Evolutionary conservation across 2,329 filamentous ascomycete species (phyloP).

Genomic region (Phialophora tarda): DNA sequence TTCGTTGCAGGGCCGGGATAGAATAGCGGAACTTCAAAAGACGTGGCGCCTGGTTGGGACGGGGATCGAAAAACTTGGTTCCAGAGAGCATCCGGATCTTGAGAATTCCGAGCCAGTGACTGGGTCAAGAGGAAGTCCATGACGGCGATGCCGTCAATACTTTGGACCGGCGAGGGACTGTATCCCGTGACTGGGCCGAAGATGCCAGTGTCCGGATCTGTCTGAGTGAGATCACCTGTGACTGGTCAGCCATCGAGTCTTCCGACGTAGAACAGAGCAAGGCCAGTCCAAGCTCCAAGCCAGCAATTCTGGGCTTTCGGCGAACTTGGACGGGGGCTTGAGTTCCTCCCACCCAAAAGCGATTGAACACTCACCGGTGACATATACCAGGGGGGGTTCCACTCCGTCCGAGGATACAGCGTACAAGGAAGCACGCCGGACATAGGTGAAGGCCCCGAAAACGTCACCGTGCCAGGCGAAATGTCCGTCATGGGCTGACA

Average conservation of each 20-base stretch:
- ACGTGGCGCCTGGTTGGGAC: neutral
- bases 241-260: conserved; percentile 7
- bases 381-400: conserved; percentile 36
- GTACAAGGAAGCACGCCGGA: conserved; percentile 25
- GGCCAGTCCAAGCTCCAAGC: conserved; percentile 4
- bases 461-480: conserved; percentile 38
- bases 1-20: conserved; percentile 43
- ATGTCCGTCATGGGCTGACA: conserved; percentile 68
- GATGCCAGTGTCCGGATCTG: conserved; percentile 12
- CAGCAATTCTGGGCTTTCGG: neutral
- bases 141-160: conserved; percentile 44
- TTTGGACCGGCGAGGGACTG: conserved; percentile 41
- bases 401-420: conserved; percentile 28
- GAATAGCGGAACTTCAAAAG: conserved; percentile 22
- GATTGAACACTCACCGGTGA: conserved; percentile 53
- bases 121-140: conserved; percentile 40
- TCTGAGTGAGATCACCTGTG: conserved; percentile 28
- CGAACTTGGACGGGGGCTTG: neutral
- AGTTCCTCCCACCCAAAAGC: neutral
- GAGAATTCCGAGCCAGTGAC: conserved; percentile 29
- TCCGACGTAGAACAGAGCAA: neutral
- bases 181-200: conserved; percentile 24
- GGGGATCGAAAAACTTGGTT: conserved; percentile 43
- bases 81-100: conserved; percentile 45
- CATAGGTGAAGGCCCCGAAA: conserved; percentile 40